Evolutionary conservation across 106 monocot species (phyloP), one percentile per base, ranked within the genome.

Genomic region (Allium fistulosum): DNA sequence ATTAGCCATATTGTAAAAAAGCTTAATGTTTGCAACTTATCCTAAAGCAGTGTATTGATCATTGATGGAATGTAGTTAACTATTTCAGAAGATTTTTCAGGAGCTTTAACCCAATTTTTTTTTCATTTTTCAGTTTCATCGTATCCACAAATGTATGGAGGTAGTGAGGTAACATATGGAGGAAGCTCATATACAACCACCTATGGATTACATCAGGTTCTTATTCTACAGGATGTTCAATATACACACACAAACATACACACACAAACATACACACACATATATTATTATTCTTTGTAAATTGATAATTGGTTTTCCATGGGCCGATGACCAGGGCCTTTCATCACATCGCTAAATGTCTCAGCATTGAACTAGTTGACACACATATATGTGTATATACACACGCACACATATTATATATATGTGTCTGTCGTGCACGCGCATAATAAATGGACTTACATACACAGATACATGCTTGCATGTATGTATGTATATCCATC

Each of bases 121-220:
- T 22, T 37, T 51, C 6, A 53, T n/a, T 53, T 76, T 76, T 14
- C 70, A 73, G 76, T 60, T 70, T 18, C 65, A 57, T 69, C 53
- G 49, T 80, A 76, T 50, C 26, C 59, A 57, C 69, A 27, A 80
- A 68, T 52, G 46, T 71, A 76, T 58, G 80, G 70, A 62, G 72
- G 62, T 64, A 27, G 67, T 67, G 72, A 67, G 61, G 74, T 67
- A 52, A 26, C 51, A 58, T 77, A 77, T 80, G 74, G 76, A 65
- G 83, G 72, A 27, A 82, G 11, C 61, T 7, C 48, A 28, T 79
- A 79, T 67, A 7, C 58, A 49, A 64, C 18, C 26, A 16, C 61
- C 37, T 71, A 84, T 63, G 62, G 57, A 51, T 51, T 62, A n/a
- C 64, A 67, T 46, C 72, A 83, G 80, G 84, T 80, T 51, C 26